Percentiles rank a stretch among this genome's conserved stretches.
Evolutionary conservation across 2,329 filamentous ascomycete genomes (phyloP).

Genomic region (Ambrosiella cleistominuta): DNA sequence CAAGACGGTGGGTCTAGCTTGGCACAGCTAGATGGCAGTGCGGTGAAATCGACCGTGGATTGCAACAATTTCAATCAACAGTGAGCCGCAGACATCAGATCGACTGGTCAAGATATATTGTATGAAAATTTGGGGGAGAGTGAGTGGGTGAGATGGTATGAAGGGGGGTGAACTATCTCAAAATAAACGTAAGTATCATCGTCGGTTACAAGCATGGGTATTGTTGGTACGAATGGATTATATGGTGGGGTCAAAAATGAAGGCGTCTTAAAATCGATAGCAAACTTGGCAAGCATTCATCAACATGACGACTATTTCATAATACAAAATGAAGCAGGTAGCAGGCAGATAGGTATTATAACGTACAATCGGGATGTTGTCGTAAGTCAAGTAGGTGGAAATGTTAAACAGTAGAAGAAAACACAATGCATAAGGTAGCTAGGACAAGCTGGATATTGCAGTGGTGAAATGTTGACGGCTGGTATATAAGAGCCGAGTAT

Average conservation of each 20-base stretch:
- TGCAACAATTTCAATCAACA: neutral
- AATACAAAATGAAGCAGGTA: too few species aligned
- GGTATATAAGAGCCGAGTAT: too few species aligned
- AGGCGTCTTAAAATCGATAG: neutral
- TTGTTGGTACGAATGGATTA: neutral
- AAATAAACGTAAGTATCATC: neutral
- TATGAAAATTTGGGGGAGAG: neutral
- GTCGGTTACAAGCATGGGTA: neutral
- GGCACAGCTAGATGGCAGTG: constrained; percentile 10
- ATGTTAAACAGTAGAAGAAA: too few species aligned
- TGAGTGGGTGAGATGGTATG: neutral
- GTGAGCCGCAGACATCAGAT: constrained; percentile 4
- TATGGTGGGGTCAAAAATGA: neutral
- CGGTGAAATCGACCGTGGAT: neutral
- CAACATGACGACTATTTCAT: too few species aligned
- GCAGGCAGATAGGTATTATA: too few species aligned
- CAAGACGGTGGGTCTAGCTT: constrained; percentile 11
- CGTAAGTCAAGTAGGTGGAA: too few species aligned
- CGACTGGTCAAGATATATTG: neutral
- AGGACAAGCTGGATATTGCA: too few species aligned
- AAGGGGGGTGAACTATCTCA: neutral
- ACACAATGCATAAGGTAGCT: too few species aligned
- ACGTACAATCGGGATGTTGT: too few species aligned
- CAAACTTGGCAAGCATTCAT: too few species aligned
- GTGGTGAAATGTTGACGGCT: too few species aligned